phyloP scores from a whole-genome alignment of 2,329 filamentous ascomycete species.

The Stylonectria norvegica region DNA sequence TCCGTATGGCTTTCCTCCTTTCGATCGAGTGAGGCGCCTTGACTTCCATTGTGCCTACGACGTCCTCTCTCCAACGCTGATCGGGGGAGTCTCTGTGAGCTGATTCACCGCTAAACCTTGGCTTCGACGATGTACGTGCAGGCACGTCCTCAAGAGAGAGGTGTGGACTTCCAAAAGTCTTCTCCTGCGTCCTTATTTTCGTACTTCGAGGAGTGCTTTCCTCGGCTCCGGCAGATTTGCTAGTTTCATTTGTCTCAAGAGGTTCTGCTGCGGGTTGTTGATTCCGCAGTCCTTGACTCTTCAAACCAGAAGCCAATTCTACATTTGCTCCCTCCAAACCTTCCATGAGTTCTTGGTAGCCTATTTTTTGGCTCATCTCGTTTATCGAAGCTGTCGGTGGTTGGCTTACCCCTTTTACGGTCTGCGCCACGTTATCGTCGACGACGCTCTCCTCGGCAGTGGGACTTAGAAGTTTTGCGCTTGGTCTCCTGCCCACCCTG shows the following conservation, averaged over 20 bases:
- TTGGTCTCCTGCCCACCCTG: conserved; percentile 21
- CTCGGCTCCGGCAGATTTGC: no score
- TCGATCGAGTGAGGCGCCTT: neutral
- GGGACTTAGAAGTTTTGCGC: conserved; percentile 28
- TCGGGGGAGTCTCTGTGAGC: neutral
- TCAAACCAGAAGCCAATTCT: no score
- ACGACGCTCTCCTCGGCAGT: conserved; percentile 30
- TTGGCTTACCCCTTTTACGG: neutral
- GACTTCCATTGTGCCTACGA: neutral
- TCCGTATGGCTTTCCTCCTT: neutral
- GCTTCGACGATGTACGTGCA: conserved; percentile 29
- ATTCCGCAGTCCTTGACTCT: no score
- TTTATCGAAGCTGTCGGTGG: neutral
- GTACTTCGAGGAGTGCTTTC: no score
- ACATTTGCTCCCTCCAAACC: no score
- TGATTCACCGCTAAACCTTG: neutral
- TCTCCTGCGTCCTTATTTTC: neutral
- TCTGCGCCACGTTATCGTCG: conserved; percentile 10
- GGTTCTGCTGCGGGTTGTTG: no score
- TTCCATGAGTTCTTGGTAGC: no score
- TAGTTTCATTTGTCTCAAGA: neutral
- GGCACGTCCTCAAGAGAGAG: conserved; percentile 24
- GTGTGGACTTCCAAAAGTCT: conserved; percentile 7
- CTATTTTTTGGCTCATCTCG: neutral
- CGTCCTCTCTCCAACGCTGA: no score